Evolutionary conservation across 495 filamentous ascomycete species (phyloP).

Genomic region (Penicillium nucicola): DNA sequence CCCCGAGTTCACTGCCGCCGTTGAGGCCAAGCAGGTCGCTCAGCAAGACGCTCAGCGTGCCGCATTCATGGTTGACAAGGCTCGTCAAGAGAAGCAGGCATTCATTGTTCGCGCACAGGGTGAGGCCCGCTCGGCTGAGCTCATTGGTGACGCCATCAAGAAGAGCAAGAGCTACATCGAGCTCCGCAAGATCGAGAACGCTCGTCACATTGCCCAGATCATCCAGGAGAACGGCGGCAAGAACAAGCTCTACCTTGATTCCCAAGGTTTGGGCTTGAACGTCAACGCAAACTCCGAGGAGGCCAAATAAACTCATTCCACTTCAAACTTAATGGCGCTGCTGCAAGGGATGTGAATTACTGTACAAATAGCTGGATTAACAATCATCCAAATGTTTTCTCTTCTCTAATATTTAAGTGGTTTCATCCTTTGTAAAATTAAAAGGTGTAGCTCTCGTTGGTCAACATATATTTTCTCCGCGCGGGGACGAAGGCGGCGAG

Average conservation of each 20-base stretch:
- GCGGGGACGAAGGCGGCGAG: slow-evolving; percentile 39
- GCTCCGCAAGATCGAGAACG: slow-evolving; percentile 95
- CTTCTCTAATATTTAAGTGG: slow-evolving; percentile 36
- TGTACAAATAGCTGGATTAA: slow-evolving; percentile 46
- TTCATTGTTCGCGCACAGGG: slow-evolving; percentile 98
- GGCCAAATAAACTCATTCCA: slow-evolving; percentile 27
- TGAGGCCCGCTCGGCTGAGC: slow-evolving; percentile 96
- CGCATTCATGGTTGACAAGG: slow-evolving; percentile 97
- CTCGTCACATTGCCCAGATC: slow-evolving; percentile 76
- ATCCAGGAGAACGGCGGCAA: slow-evolving; percentile 79
- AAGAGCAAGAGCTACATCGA: slow-evolving; percentile 97
- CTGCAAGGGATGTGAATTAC: slow-evolving; percentile 24
- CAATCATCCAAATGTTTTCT: slow-evolving; percentile 37
- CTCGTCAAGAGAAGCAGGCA: slow-evolving; percentile 98
- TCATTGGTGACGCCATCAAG: slow-evolving; percentile 99
- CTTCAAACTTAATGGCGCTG: slow-evolving; percentile 26
- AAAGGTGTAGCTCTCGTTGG: background rate
- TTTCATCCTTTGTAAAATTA: background rate
- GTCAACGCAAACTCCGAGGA: slow-evolving; percentile 56
- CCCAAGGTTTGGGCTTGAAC: slow-evolving; percentile 86
- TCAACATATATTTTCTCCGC: slow-evolving; percentile 4
- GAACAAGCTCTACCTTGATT: slow-evolving; percentile 93
- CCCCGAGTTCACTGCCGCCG: slow-evolving; percentile 96
- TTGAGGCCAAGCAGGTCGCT: slow-evolving; percentile 98
- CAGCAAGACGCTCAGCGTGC: slow-evolving; percentile 98